phyloP scores from a whole-genome alignment of 1,284 basidiomycete genomes.

The Phylloporus gajari region DNA sequence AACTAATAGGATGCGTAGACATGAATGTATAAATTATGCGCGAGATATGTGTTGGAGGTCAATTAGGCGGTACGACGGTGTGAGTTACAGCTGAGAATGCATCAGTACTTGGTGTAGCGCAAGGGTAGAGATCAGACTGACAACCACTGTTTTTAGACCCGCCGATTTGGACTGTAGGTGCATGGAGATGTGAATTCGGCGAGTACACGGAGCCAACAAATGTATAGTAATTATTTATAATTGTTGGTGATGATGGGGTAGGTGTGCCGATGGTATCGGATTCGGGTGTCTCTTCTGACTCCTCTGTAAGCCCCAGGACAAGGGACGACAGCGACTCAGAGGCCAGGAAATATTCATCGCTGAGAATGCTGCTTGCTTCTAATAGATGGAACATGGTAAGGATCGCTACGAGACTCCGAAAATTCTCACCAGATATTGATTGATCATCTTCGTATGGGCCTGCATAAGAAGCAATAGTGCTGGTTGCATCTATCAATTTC shows the following conservation, averaged over 20 bases:
- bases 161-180: conserved; percentile 12
- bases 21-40: too few relatives aligned
- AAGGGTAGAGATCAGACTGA: conserved; percentile 4
- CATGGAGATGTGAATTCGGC: conserved; percentile 10
- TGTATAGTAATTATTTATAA: conserved; percentile 1
- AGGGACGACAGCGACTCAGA: conserved; percentile 11
- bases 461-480: conserved; percentile 3
- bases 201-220: conserved; percentile 15
- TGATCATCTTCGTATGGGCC: background rate
- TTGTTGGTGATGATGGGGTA: background rate
- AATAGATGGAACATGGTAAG: background rate
- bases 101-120: conserved; percentile 3
- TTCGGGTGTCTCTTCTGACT: conserved; percentile 2
- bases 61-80: too few relatives aligned
- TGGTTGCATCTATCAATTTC: conserved; percentile 2
- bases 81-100: conserved; percentile 11
- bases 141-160: conserved; percentile 16
- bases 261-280: background rate
- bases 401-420: background rate
- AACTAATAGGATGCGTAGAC: too few relatives aligned
- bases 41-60: too few relatives aligned
- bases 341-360: background rate
- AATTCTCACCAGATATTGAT: conserved; percentile 7
- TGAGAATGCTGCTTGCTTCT: conserved; percentile 2
- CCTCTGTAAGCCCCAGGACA: too few relatives aligned